Percentiles rank a stretch among this genome's conserved stretches.
Evolutionary conservation across 1,284 basidiomycete genomes (phyloP).

Genomic region (Apiotrichum laibachii): DNA sequence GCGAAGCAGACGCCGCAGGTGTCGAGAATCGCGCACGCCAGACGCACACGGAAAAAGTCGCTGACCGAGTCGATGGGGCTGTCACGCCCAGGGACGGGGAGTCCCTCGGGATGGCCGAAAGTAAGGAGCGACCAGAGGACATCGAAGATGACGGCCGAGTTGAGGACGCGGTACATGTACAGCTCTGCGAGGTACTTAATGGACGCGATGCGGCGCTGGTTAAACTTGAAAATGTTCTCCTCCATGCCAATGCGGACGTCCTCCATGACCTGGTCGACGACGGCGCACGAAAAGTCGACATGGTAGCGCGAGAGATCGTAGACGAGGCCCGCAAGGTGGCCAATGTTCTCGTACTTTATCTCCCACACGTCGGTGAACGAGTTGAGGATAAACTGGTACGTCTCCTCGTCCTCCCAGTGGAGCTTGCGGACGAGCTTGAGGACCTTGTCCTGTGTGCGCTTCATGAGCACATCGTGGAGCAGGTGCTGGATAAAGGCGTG

Average conservation of each 20-base stretch:
- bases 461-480: conserved; percentile 83
- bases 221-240: conserved; percentile 90
- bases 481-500: conserved; percentile 92
- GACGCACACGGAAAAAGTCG: conserved; percentile 90
- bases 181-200: conserved; percentile 94
- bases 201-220: conserved; percentile 86
- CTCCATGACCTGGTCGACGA: conserved; percentile 93
- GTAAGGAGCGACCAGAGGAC: conserved; percentile 92
- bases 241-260: conserved; percentile 87
- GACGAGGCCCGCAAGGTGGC: conserved; percentile 87
- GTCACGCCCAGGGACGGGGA: conserved; percentile 75
- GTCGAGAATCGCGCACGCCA: conserved; percentile 88
- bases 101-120: conserved; percentile 88
- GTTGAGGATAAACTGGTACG: conserved; percentile 58
- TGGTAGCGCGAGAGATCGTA: conserved; percentile 92
- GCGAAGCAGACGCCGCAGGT: conserved; percentile 99
- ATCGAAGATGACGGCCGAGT: conserved; percentile 86
- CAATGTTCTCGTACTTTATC: conserved; percentile 85
- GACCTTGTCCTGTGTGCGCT: conserved; percentile 89
- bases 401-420: conserved; percentile 79
- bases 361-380: conserved; percentile 97
- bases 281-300: conserved; percentile 77
- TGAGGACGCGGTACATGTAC: conserved; percentile 93
- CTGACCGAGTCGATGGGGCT: conserved; percentile 83
- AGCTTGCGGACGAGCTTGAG: conserved; percentile 87